Base-by-base conservation (phyloP, 1,284 basidiomycete genomes). In the Ustilago vetiveriae region DNA sequence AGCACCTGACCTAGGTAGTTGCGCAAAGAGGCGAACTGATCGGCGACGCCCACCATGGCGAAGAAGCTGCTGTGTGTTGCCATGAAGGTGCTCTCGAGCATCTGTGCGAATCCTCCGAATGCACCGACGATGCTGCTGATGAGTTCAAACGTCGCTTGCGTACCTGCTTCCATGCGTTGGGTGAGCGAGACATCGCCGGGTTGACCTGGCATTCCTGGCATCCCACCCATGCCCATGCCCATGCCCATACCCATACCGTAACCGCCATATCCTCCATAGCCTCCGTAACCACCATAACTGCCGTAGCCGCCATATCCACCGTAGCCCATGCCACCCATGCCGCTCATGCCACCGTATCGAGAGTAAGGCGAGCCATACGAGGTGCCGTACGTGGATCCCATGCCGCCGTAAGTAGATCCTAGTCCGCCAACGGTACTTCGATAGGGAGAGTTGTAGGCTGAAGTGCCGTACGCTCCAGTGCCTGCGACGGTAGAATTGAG, bases 1-100 rank as follows among this genome's bases (percentile, higher is more conserved):
- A 98, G 86, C 1, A 98, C 92, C 80, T 94, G 92, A 30, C 94
- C 94, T 13, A 98, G 87, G 24, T 94, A 94, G 74, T 94, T 91
- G 48, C 94, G 88, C 39, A 98, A 87, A 73, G 91, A 90, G 8
- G 90, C 89, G 78, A 99, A 91, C 82, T 98, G 96, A 80, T 99
- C 95, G 35, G 94, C 88, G 24, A 98, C 94, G 63, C 94, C 93
- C 52, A 98, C 93, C 91, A 99, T 97, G 60, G 95, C 95, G 82
- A 98, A 98, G 85, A 99, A 98, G 38, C 89, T 91, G 4, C 92
- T 94, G 83, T 99, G 96, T 0, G 96, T 99, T 4, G 96, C 96
- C 90, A 98, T 93, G 84, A 97, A 98, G 4, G 96, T 98, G 37
- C 88, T 90, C 83, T 98, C 95, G 74, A 99, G 89, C 88, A 99